These are phyloP conservation scores for Eimeria acervulina DNA, from an alignment of 169 alveolate species.

Conservation along the genomic window DNA sequence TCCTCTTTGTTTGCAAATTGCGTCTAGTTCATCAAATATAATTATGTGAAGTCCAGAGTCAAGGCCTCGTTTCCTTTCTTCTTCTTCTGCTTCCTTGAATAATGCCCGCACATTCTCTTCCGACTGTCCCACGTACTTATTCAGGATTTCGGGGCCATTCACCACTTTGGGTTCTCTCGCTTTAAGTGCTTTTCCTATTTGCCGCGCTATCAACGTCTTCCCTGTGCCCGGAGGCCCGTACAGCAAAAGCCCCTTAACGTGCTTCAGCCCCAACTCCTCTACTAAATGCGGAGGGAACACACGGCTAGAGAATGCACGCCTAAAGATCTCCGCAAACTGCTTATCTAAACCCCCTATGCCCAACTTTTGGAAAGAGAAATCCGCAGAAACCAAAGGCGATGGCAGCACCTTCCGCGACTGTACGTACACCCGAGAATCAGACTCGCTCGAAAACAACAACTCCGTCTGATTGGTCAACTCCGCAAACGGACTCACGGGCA, in stretches of 20 bases:
- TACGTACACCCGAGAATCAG: slow-evolving; percentile 80
- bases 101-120: slow-evolving; percentile 99
- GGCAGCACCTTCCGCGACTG: slow-evolving; percentile 69
- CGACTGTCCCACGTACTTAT: slow-evolving; percentile 98
- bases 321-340: slow-evolving; percentile 93
- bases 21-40: slow-evolving; percentile 99
- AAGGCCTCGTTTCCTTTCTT: slow-evolving; percentile 95
- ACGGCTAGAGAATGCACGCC: slow-evolving; percentile 99
- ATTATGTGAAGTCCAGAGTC: slow-evolving; percentile 98
- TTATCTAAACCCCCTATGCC: slow-evolving; percentile 94
- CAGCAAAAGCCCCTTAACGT: slow-evolving; percentile 98
- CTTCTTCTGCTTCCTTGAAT: slow-evolving; percentile 99
- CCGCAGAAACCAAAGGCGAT: slow-evolving; percentile 35
- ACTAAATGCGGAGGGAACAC: slow-evolving; percentile 98
- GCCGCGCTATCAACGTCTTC: slow-evolving; percentile 99
- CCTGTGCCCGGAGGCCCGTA: slow-evolving; percentile 99
- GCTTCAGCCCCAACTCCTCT: slow-evolving; percentile 98
- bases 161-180: slow-evolving; percentile 97
- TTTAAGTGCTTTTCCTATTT: slow-evolving; percentile 97
- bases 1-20: slow-evolving; percentile 99
- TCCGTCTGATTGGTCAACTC: slow-evolving; percentile 63
- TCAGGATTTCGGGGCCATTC: slow-evolving; percentile 92
- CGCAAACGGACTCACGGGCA: slow-evolving; percentile 60
- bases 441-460: slow-evolving; percentile 68
- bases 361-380: slow-evolving; percentile 95